Evolutionary conservation across 163 green algal genomes (phyloP), one percentile per base, ranked within the genome.

Genomic region (Scenedesmus sp.): DNA sequence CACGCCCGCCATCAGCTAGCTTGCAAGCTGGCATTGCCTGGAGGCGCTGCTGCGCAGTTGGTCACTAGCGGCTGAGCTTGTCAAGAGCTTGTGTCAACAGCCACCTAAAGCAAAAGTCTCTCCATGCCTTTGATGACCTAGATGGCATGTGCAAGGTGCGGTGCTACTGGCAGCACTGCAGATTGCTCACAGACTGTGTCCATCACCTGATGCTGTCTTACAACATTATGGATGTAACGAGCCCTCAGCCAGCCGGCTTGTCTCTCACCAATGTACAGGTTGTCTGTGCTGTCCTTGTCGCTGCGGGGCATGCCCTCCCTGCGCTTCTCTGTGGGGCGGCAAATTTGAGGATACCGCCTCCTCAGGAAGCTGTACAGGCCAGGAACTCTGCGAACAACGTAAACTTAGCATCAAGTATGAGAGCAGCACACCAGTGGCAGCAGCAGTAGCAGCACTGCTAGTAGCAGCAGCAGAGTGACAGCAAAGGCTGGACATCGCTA

Each of bases 331-430:
- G 89, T 37, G 20, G 83, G 65, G 26, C 72, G 40, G 12, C 70
- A 81, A 30, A 95, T 94, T 1, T 85, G n/a, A 0, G 90, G 85
- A 73, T 93, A 95, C 6, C 92, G 88, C 72, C 92, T 44, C 30
- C 88, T 83, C 2, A 94, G 49, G 43, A 93, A 95, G 15, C 86
- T 90, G 49, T 94, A 95, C 33, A 95, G 79, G 53, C 92, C 92
- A 15, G 93, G 93, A 0, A 95, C 93, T 26, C 87, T 90, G 49
- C 83, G 61, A 22, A 72, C 1, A 33, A 72, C 59, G 33, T 35
- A 35, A 35, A 12, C 2, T 35, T 35, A 10, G 40, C 30, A 76
- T 3, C 12, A 42, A 40, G 6, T 40, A 37, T 40, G 7, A 76
- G 65, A 76, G 30, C 26, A 76, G 65, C 30, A 76, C 22, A 72